Percentiles rank a stretch among this genome's conserved stretches.
These are phyloP conservation scores for Calonectria leucothoes DNA, from an alignment of 2,329 filamentous ascomycete genomes.

Conservation along the genomic window DNA sequence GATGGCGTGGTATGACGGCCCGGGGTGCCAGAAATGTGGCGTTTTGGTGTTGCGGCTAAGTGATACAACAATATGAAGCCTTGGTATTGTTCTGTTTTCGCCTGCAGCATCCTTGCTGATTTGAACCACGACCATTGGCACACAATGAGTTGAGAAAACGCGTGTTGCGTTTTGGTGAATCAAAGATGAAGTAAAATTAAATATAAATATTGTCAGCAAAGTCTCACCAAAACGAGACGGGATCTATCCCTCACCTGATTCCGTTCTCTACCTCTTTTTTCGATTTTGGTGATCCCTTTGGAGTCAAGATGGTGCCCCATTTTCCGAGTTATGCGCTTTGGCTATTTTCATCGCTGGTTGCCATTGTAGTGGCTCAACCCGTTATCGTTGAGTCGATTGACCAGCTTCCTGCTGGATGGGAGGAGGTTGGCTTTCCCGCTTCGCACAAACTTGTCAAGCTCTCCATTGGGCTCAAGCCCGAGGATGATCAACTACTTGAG, in stretches of 20 bases:
- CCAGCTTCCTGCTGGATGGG: conserved; percentile 37
- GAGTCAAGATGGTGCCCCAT: conserved; percentile 17
- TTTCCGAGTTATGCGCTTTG: conserved; percentile 20
- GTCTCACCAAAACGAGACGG: neutral
- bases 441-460: conserved; percentile 39
- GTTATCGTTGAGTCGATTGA: conserved; percentile 37
- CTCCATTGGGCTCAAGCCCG: conserved; percentile 45
- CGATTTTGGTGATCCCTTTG: neutral
- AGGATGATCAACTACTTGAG: conserved; percentile 49
- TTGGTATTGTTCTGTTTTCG: conserved; percentile 39
- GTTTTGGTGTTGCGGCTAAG: conserved; percentile 16
- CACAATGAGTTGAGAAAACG: neutral
- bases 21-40: conserved; percentile 14
- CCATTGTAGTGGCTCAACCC: conserved; percentile 21
- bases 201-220: conserved; percentile 29
- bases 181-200: neutral
- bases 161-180: conserved; percentile 5
- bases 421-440: conserved; percentile 28
- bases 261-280: neutral
- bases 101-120: conserved; percentile 18
- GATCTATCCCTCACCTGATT: conserved; percentile 1
- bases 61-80: conserved; percentile 39
- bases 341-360: conserved; percentile 20
- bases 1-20: neutral
- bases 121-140: conserved; percentile 15